Conservation (phyloP, 139 green algal species). For the Coelastrella sp. region DNA sequence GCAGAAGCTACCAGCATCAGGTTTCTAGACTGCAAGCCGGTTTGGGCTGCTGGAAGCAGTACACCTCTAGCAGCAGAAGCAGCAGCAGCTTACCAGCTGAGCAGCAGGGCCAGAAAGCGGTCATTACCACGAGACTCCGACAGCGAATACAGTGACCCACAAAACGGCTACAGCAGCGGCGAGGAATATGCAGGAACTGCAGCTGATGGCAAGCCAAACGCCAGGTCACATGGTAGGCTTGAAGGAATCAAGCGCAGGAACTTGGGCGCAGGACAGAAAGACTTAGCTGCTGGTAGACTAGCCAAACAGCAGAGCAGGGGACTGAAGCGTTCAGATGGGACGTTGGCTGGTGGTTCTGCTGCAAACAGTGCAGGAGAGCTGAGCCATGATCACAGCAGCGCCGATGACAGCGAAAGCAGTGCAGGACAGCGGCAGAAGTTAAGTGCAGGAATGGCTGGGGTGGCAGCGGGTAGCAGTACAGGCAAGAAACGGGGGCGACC, state of each 20-base stretch:
- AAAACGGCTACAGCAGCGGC: not conserved
- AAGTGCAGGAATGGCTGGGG: not conserved
- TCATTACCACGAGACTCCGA: not conserved
- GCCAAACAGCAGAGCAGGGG: not conserved
- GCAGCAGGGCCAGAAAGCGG: not conserved
- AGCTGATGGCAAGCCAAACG: not conserved
- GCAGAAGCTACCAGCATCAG: not conserved
- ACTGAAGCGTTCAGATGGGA: not conserved
- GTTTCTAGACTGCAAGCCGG: not conserved
- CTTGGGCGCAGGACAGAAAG: not conserved
- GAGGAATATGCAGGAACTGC: not conserved
- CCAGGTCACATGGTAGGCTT: not conserved
- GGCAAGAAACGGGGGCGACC: not conserved
- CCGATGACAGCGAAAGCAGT: not conserved
- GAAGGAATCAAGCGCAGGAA: slow-evolving; percentile 16
- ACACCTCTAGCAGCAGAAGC: slow-evolving; percentile 20
- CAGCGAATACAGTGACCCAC: not conserved
- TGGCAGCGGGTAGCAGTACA: not conserved
- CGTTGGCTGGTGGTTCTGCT: not conserved
- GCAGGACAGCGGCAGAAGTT: not conserved
- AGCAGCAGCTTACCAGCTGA: not conserved
- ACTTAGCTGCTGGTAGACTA: not conserved
- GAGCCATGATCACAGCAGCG: not conserved
- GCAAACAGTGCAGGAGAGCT: not conserved
- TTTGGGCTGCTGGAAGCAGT: slow-evolving; percentile 1